Evolutionary conservation across 1,284 basidiomycete genomes (phyloP).

Genomic region (Cryptococcus sp.): DNA sequence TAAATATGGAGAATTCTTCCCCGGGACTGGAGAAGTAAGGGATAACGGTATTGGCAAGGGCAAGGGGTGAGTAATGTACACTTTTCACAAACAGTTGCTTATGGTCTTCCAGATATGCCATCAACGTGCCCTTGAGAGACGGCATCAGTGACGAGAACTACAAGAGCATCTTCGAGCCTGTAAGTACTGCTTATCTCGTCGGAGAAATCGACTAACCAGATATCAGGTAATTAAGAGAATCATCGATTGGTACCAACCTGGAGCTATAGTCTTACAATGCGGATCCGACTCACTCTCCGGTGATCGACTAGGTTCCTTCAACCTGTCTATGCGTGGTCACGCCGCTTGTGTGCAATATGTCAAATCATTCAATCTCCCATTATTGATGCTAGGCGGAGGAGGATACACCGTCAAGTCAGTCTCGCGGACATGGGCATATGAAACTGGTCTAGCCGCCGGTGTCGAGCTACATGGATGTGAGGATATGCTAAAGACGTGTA

Average conservation of each 20-base stretch:
- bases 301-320: slow-evolving; percentile 93
- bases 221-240: slow-evolving; percentile 85
- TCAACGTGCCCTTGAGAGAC: slow-evolving; percentile 93
- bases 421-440: slow-evolving; percentile 94
- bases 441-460: slow-evolving; percentile 94
- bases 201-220: not conserved
- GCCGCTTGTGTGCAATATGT: slow-evolving; percentile 97
- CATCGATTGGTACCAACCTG: slow-evolving; percentile 93
- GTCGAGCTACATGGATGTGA: slow-evolving; percentile 70
- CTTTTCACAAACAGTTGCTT: not conserved
- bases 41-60: slow-evolving; percentile 91
- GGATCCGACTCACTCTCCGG: slow-evolving; percentile 98
- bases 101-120: slow-evolving; percentile 57
- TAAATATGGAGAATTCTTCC: slow-evolving; percentile 99
- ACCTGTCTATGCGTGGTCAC: slow-evolving; percentile 97
- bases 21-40: slow-evolving; percentile 92
- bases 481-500: not conserved
- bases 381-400: slow-evolving; percentile 90
- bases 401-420: slow-evolving; percentile 99
- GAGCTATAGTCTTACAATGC: slow-evolving; percentile 94
- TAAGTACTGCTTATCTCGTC: slow-evolving; percentile 47
- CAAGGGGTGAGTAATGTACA: slow-evolving; percentile 55
- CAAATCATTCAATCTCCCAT: slow-evolving; percentile 89
- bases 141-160: slow-evolving; percentile 96
- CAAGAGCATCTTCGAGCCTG: slow-evolving; percentile 91